A percentile compares a stretch with the other conserved stretches of the same genome.
phyloP scores from a whole-genome alignment of 805 yeast species.

The Metschnikowia picachoensis region DNA sequence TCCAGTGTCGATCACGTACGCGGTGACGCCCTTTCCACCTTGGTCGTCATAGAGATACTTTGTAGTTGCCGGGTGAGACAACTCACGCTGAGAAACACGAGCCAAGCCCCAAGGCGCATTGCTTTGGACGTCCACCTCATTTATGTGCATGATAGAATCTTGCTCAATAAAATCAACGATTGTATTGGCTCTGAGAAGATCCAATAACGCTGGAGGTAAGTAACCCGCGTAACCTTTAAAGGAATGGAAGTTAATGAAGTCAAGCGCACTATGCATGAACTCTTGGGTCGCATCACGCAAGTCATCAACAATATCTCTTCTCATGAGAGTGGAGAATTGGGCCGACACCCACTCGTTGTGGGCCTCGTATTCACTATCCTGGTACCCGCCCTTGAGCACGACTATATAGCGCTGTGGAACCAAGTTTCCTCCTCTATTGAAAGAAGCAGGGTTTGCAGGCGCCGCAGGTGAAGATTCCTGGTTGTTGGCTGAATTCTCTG shows the following conservation, averaged over 20 bases:
- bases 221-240: conserved; percentile 22
- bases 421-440: not conserved
- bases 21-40: conserved; percentile 80
- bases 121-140: conserved; percentile 59
- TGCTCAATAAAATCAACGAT: conserved; percentile 23
- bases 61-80: conserved; percentile 25
- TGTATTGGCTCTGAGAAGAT: conserved; percentile 12
- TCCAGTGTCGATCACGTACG: conserved; percentile 91
- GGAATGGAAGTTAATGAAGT: conserved; percentile 10
- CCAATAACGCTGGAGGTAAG: conserved; percentile 18
- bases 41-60: conserved; percentile 61
- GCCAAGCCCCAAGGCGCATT: conserved; percentile 97
- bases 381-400: conserved; percentile 14
- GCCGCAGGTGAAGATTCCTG: not conserved
- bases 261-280: conserved; percentile 5
- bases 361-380: conserved; percentile 4
- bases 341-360: conserved; percentile 15
- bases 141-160: conserved; percentile 20
- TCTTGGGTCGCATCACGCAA: conserved; percentile 12
- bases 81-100: conserved; percentile 78
- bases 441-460: not conserved
- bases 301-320: conserved; percentile 22
- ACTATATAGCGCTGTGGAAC: conserved; percentile 16
- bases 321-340: conserved; percentile 8
- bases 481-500: not conserved